phyloP scores from a whole-genome alignment of 768 basidiomycete species.

The Psilocybe tampanensis region DNA sequence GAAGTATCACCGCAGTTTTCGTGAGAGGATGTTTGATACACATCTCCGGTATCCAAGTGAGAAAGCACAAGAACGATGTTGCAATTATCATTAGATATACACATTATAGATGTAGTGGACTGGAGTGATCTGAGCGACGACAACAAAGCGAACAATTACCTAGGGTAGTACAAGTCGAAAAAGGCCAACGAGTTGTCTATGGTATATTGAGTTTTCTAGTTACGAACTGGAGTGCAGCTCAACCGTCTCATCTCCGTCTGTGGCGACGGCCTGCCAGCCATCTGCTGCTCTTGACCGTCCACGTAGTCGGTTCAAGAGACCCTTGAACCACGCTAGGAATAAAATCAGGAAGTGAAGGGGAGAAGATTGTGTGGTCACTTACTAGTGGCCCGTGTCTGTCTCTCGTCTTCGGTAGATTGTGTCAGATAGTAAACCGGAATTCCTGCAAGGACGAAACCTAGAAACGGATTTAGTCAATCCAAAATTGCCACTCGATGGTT shows the following conservation, averaged over 20 bases:
- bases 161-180: no score
- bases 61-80: not conserved
- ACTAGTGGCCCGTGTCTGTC: slow-evolving; percentile 44
- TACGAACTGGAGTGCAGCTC: slow-evolving; percentile 60
- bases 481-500: not conserved
- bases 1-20: not conserved
- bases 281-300: slow-evolving; percentile 55
- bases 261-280: slow-evolving; percentile 81
- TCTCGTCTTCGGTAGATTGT: slow-evolving; percentile 46
- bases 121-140: not conserved
- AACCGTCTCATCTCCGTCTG: slow-evolving; percentile 66
- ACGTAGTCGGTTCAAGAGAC: slow-evolving; percentile 45
- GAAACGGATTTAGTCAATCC: slow-evolving; percentile 4
- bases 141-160: slow-evolving; percentile 2
- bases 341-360: slow-evolving; percentile 11
- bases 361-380: slow-evolving; percentile 22
- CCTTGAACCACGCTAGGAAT: slow-evolving; percentile 23
- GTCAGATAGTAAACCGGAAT: slow-evolving; percentile 86
- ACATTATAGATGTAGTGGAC: slow-evolving; percentile 8
- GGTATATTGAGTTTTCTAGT: slow-evolving; percentile 4
- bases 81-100: not conserved
- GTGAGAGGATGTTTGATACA: not conserved
- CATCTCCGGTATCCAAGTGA: no score
- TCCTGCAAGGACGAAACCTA: slow-evolving; percentile 79
- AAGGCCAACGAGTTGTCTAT: not conserved